These are phyloP conservation scores for Wilhelminamyces savonicus DNA, from an alignment of 805 yeast species.

Conservation along the genomic window DNA sequence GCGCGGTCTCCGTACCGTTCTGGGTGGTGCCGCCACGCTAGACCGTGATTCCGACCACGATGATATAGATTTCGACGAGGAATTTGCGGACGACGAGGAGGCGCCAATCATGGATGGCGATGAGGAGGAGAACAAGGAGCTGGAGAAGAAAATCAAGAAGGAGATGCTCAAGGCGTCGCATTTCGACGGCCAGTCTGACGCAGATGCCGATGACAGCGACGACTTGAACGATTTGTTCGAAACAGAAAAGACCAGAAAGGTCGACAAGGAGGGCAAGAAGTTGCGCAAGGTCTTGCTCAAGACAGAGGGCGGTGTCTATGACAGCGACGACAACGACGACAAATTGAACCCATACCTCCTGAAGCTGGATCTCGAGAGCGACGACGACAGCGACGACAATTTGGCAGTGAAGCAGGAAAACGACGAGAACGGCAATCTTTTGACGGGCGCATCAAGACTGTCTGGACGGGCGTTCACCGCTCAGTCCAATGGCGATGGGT, in stretches of 20 bases:
- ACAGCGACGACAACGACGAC: constrained; percentile 69
- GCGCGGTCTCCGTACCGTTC: constrained; percentile 33
- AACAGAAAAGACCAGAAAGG: constrained; percentile 53
- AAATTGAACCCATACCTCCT: constrained; percentile 68
- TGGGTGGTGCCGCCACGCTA: constrained; percentile 37
- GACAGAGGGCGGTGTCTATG: constrained; percentile 86
- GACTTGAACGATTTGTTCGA: constrained; percentile 68
- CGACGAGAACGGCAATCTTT: constrained; percentile 11
- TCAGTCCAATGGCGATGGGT: constrained; percentile 27
- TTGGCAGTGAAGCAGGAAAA: constrained; percentile 26
- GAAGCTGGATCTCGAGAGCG: constrained; percentile 51
- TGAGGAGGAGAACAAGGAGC: constrained; percentile 89
- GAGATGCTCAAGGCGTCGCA: constrained; percentile 83
- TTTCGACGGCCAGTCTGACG: constrained; percentile 56
- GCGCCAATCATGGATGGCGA: constrained; percentile 96
- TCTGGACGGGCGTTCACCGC: constrained; percentile 12
- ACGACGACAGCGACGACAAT: constrained; percentile 48
- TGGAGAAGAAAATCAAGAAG: constrained; percentile 74
- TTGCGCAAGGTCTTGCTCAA: constrained; percentile 77
- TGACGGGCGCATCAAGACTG: constrained; percentile 2
- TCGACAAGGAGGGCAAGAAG: constrained; percentile 87
- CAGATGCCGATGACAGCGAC: constrained; percentile 49
- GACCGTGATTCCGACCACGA: constrained; percentile 75
- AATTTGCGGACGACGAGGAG: constrained; percentile 97
- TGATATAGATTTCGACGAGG: constrained; percentile 92